Conservation (phyloP, 2,329 filamentous ascomycete genomes). For the Verticillium zaregamsianum region DNA sequence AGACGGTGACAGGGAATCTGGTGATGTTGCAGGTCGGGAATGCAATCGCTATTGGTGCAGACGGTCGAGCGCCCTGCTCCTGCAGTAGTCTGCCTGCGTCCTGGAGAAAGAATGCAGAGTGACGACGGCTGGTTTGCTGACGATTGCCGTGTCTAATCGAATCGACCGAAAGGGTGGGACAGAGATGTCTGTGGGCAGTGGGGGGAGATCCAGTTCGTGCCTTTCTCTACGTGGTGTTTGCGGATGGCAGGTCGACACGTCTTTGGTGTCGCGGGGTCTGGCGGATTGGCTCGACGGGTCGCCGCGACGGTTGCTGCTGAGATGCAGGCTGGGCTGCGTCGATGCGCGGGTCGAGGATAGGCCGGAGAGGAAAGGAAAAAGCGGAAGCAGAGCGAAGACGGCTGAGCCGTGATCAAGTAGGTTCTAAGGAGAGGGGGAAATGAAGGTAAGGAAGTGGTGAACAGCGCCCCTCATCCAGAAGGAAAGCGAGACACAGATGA, state of each 20-base stretch:
- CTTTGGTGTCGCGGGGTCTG: neutral
- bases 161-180: neutral
- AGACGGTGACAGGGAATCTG: conserved; percentile 7
- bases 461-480: neutral
- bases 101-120: neutral
- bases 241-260: neutral
- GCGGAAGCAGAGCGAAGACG: neutral
- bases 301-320: no score
- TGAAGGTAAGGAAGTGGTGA: neutral
- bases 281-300: neutral
- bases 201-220: neutral
- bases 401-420: neutral
- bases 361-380: neutral
- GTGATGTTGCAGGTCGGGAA: conserved; percentile 6
- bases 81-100: conserved; percentile 3
- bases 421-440: neutral
- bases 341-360: neutral
- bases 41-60: conserved; percentile 12
- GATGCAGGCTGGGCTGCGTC: neutral
- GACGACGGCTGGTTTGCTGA: neutral
- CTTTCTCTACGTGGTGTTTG: neutral
- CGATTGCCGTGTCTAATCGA: neutral
- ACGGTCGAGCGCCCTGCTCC: conserved; percentile 3
- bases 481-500: conserved; percentile 2
- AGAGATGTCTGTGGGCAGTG: neutral